A percentile compares a stretch with the other conserved stretches of the same genome.
phyloP scores from a whole-genome alignment of 148 eudicot genomes.

The Fagopyrum tataricum region DNA sequence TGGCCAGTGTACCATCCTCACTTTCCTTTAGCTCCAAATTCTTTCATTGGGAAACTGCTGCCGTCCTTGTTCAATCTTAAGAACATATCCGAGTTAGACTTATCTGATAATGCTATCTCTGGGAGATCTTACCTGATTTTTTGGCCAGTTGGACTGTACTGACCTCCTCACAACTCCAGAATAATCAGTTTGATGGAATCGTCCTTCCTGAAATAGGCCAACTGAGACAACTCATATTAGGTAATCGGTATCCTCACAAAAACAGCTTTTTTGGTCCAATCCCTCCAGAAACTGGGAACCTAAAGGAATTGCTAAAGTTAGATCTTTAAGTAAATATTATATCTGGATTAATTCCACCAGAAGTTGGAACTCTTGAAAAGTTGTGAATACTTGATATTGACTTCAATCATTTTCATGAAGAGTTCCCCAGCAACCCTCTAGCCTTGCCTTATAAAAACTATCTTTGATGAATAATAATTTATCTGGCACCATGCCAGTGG shows the following conservation, averaged over 20 bases:
- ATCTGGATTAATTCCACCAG: conserved; percentile 50
- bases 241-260: conserved; percentile 18
- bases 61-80: conserved; percentile 23
- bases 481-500: conserved; percentile 44
- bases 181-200: conserved; percentile 24
- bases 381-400: conserved; percentile 40
- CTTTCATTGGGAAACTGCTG: conserved; percentile 25
- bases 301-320: conserved; percentile 12
- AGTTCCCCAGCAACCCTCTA: conserved; percentile 52
- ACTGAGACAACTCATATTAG: conserved; percentile 21
- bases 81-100: conserved; percentile 18
- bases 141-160: conserved; percentile 27
- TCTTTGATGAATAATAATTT: conserved; percentile 43
- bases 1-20: conserved; percentile 27
- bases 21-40: conserved; percentile 9
- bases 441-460: conserved; percentile 32
- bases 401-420: conserved; percentile 45
- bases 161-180: conserved; percentile 24
- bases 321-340: conserved; percentile 15
- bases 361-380: conserved; percentile 48
- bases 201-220: conserved; percentile 24
- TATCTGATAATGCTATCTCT: conserved; percentile 20
- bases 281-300: conserved; percentile 28
- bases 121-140: conserved; percentile 26
- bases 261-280: conserved; percentile 27